Evolutionary conservation across 306 rosid genomes (phyloP).

Genomic region (Chamaecrista fasciculata): DNA sequence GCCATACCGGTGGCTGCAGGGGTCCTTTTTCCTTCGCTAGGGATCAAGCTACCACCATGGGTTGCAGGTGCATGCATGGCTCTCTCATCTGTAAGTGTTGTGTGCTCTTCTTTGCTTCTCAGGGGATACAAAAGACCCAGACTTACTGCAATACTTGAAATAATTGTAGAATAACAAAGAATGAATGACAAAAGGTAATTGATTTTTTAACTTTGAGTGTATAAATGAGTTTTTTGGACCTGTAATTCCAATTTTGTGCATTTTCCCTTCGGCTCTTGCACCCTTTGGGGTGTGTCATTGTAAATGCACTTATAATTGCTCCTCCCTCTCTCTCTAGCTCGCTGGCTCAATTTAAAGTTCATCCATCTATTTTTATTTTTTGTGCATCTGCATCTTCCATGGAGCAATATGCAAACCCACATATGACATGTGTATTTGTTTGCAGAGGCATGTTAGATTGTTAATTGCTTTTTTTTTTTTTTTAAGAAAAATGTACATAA

Average conservation of each 20-base stretch:
- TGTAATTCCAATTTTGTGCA: conserved; percentile 39
- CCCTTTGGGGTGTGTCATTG: conserved; percentile 28
- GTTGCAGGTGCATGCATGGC: conserved; percentile 99
- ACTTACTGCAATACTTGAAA: conserved; percentile 77
- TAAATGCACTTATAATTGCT: conserved; percentile 32
- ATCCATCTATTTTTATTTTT: not conserved
- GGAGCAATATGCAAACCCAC: not conserved
- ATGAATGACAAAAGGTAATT: conserved; percentile 12
- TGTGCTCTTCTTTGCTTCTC: conserved; percentile 86
- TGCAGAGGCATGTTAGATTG: not conserved
- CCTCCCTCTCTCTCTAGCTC: not conserved
- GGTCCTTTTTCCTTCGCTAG: conserved; percentile 62
- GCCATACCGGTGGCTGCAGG: conserved; percentile 96
- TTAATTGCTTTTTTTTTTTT: too few relatives aligned
- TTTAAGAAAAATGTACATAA: not conserved
- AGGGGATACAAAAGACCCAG: conserved; percentile 81
- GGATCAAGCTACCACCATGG: conserved; percentile 91
- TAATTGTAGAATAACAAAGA: conserved; percentile 67
- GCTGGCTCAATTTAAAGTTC: not conserved
- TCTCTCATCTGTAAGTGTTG: conserved; percentile 87
- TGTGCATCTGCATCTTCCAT: not conserved
- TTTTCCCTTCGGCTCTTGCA: conserved; percentile 25
- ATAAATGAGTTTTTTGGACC: conserved; percentile 29
- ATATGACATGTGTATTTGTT: too few relatives aligned
- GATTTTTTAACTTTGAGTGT: conserved; percentile 28